phyloP scores from a whole-genome alignment of 2,329 filamentous ascomycete species.

The Calonectria henricotiae region DNA sequence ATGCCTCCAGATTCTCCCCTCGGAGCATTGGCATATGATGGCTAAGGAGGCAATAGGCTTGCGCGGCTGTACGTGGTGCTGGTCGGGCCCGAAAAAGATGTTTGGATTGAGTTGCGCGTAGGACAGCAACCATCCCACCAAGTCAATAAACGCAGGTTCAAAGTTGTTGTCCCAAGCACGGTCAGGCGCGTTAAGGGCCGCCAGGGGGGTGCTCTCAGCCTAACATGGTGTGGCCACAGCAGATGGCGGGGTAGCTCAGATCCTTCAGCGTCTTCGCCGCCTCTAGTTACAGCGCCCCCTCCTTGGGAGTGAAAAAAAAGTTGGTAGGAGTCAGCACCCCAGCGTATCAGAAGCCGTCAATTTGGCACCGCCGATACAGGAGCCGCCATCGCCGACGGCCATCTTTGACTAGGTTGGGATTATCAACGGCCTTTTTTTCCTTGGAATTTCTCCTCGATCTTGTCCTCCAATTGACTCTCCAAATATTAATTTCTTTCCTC shows the following conservation, averaged over 20 bases:
- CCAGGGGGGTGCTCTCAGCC: slow-evolving; percentile 41
- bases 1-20: slow-evolving; percentile 66
- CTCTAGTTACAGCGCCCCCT: slow-evolving; percentile 38
- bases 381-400: slow-evolving; percentile 40
- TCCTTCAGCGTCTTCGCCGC: slow-evolving; percentile 32
- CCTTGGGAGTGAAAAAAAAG: slow-evolving; percentile 44
- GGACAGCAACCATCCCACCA: slow-evolving; percentile 45
- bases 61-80: slow-evolving; percentile 21
- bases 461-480: slow-evolving; percentile 38
- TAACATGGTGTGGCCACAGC: slow-evolving; percentile 48
- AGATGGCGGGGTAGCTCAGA: slow-evolving; percentile 54
- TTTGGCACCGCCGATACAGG: slow-evolving; percentile 55
- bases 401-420: slow-evolving; percentile 24
- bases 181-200: slow-evolving; percentile 45
- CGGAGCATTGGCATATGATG: slow-evolving; percentile 25
- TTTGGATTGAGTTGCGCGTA: slow-evolving; percentile 36
- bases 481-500: background rate
- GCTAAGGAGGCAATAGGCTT: background rate
- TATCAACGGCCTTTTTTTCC: slow-evolving; percentile 27
- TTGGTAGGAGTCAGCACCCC: slow-evolving; percentile 31
- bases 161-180: slow-evolving; percentile 36
- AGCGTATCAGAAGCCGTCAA: slow-evolving; percentile 51
- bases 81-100: slow-evolving; percentile 35
- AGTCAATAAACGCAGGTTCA: slow-evolving; percentile 43
- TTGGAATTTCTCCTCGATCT: background rate